phyloP scores from a whole-genome alignment of 176 grass and related monocot genomes.

The Oryza glaberrima region DNA sequence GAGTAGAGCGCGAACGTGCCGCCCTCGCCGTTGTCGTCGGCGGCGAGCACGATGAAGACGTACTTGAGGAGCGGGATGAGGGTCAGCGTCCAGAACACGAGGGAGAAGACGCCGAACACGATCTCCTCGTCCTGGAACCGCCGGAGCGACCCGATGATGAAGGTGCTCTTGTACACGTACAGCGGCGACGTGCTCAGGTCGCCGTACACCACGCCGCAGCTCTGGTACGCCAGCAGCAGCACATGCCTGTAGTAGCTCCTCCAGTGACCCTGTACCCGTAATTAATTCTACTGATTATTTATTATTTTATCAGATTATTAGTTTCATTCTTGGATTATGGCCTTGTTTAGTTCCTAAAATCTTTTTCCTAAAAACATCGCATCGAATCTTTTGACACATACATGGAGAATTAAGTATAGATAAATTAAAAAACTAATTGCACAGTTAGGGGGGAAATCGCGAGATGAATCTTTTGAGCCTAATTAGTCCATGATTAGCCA shows the following conservation, averaged over 20 bases:
- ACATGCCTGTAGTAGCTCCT: slow-evolving; percentile 33
- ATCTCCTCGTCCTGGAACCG: slow-evolving; percentile 51
- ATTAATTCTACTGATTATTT: background rate
- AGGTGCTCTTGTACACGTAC: slow-evolving; percentile 66
- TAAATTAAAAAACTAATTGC: too few species aligned
- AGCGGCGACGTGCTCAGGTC: slow-evolving; percentile 74
- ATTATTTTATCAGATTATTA: too few species aligned
- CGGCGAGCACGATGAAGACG: slow-evolving; percentile 64
- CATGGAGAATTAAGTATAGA: too few species aligned
- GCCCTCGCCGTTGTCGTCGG: slow-evolving; percentile 67
- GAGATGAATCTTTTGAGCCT: too few species aligned
- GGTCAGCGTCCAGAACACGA: slow-evolving; percentile 72
- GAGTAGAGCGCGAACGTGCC: slow-evolving; percentile 74
- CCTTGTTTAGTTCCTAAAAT: too few species aligned
- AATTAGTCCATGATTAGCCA: too few species aligned
- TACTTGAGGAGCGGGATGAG: slow-evolving; percentile 74
- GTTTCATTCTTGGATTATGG: background rate
- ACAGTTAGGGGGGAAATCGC: too few species aligned
- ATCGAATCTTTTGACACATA: too few species aligned
- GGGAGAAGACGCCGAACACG: slow-evolving; percentile 65
- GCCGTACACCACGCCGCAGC: slow-evolving; percentile 72
- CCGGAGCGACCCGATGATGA: slow-evolving; percentile 51
- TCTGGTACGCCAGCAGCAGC: slow-evolving; percentile 62
- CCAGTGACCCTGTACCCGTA: slow-evolving; percentile 41
- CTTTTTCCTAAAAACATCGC: too few species aligned